Percentiles rank a stretch among this genome's conserved stretches.
Conservation (phyloP, 176 grass and related monocot genomes). For the Alopecurus myosuroides region DNA sequence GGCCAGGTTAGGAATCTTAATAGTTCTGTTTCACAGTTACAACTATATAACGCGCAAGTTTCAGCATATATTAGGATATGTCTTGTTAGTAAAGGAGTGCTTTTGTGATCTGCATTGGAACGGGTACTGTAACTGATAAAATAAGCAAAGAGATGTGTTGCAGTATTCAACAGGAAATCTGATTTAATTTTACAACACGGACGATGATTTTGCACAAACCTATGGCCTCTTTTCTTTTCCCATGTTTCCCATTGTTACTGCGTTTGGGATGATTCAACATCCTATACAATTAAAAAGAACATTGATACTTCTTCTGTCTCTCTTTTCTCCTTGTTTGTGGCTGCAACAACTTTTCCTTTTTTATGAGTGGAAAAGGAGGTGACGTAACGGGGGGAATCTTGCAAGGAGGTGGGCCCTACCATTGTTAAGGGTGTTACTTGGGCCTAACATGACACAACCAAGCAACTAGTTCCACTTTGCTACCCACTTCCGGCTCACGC, state of each 20-base stretch:
- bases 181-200: background rate
- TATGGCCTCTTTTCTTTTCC: background rate
- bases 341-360: background rate
- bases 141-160: background rate
- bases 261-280: background rate
- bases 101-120: background rate
- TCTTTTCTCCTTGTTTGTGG: background rate
- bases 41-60: background rate
- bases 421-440: too few species aligned
- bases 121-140: background rate
- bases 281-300: background rate
- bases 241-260: background rate
- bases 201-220: background rate
- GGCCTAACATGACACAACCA: too few species aligned
- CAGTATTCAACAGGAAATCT: background rate
- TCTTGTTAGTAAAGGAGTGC: background rate
- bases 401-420: too few species aligned
- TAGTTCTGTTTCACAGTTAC: background rate
- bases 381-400: too few species aligned
- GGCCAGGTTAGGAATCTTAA: slow-evolving; percentile 39
- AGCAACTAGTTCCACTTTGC: too few species aligned
- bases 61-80: background rate
- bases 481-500: too few species aligned
- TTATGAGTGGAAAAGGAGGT: background rate
- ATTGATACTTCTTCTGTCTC: background rate